Percentiles rank a stretch among this genome's conserved stretches.
phyloP scores from a whole-genome alignment of 108 stramenopile genomes.

The Pseudonitzschia multiseries region DNA sequence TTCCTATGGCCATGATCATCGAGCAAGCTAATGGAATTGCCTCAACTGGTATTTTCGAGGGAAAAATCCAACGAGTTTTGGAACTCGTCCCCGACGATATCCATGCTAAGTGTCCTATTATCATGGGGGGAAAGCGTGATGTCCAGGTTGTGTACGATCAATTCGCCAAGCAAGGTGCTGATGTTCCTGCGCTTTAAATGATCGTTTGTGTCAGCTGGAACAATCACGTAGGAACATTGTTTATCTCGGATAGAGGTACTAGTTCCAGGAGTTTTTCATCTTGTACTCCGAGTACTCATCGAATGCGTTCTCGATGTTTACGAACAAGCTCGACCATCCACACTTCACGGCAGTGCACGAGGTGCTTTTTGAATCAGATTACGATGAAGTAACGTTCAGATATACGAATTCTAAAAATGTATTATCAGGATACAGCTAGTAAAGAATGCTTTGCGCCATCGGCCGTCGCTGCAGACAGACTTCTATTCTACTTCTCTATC shows the following conservation, averaged over 20 bases:
- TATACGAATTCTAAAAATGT: too few species aligned
- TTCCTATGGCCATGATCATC: constrained; percentile 99
- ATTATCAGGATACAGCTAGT: too few species aligned
- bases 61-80: constrained; percentile 87
- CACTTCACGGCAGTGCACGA: not conserved
- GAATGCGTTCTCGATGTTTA: too few species aligned
- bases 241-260: not conserved
- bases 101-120: constrained; percentile 97
- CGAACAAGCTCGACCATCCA: not conserved
- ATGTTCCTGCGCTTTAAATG: constrained; percentile 63
- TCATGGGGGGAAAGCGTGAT: constrained; percentile 93
- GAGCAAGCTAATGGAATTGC: constrained; percentile 98
- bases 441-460: too few species aligned
- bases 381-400: too few species aligned
- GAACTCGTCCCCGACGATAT: constrained; percentile 89
- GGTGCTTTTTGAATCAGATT: too few species aligned
- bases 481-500: constrained; percentile 39
- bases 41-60: constrained; percentile 94
- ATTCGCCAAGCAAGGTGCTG: constrained; percentile 74
- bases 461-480: not conserved
- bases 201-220: not conserved
- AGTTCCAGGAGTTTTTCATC: too few species aligned
- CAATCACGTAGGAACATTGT: not conserved
- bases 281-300: too few species aligned
- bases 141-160: constrained; percentile 81